These are phyloP conservation scores for Rhizoclosmatium globosum DNA, from an alignment of 192 early-diverging fungal genomes.

Conservation along the genomic window DNA sequence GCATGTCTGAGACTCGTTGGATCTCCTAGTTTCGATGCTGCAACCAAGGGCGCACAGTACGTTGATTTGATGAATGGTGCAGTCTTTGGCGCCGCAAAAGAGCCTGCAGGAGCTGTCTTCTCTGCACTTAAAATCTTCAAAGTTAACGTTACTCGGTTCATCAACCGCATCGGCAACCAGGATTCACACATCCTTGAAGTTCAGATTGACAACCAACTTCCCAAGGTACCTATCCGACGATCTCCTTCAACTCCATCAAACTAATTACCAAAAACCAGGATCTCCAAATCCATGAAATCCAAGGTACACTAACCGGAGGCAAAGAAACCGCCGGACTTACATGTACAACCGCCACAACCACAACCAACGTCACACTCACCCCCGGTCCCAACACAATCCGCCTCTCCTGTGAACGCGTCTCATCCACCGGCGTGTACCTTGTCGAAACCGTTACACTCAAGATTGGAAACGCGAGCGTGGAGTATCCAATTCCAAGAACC, in stretches of 20 bases:
- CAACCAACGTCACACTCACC: background rate
- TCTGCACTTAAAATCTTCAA: conserved; percentile 48
- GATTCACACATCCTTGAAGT: conserved; percentile 63
- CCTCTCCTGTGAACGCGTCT: conserved; percentile 29
- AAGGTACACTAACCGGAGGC: conserved; percentile 7
- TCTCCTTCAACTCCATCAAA: no score
- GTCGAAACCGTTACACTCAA: conserved; percentile 60
- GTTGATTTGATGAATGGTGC: conserved; percentile 29
- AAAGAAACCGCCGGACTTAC: conserved; percentile 22
- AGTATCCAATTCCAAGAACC: conserved; percentile 25
- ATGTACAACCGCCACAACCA: background rate
- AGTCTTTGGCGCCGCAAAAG: background rate
- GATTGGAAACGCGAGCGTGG: conserved; percentile 67
- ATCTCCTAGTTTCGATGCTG: background rate
- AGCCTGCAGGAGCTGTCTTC: conserved; percentile 5
- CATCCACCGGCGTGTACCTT: conserved; percentile 69
- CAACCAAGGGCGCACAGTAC: conserved; percentile 7
- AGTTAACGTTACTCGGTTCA: conserved; percentile 57
- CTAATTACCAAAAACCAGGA: background rate
- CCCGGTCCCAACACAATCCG: conserved; percentile 13
- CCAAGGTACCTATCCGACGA: conserved; percentile 54
- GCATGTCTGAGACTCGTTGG: conserved; percentile 6
- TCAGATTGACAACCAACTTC: conserved; percentile 61
- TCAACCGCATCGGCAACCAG: conserved; percentile 67
- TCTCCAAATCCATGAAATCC: conserved; percentile 55